A percentile compares a stretch with the other conserved stretches of the same genome.
Evolutionary conservation across 108 stramenopile species (phyloP).

Genomic region (Fistulifera solaris): DNA sequence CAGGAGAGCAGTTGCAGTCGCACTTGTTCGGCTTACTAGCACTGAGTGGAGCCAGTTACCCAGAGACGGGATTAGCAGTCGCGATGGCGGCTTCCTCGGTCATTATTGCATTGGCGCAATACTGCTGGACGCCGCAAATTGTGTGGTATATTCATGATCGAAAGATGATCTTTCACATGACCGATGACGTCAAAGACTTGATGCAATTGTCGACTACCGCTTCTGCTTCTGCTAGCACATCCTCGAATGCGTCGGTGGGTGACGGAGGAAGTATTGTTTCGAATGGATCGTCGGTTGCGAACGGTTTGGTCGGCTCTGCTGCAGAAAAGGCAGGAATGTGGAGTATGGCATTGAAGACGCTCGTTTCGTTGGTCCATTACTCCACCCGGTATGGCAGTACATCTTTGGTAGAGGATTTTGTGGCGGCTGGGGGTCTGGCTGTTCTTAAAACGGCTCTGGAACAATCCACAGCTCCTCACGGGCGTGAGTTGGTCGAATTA

Average conservation of each 20-base stretch:
- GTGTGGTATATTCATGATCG: slow-evolving; percentile 90
- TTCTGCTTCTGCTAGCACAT: not conserved
- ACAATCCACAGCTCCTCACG: slow-evolving; percentile 50
- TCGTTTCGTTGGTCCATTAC: slow-evolving; percentile 62
- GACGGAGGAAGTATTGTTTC: not conserved
- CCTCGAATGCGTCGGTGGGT: slow-evolving; percentile 9
- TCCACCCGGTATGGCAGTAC: slow-evolving; percentile 61
- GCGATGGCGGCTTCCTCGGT: slow-evolving; percentile 78
- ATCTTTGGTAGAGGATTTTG: slow-evolving; percentile 83
- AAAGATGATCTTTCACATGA: slow-evolving; percentile 91
- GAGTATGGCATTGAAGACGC: slow-evolving; percentile 72
- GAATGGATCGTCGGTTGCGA: slow-evolving; percentile 8
- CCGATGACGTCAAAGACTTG: slow-evolving; percentile 88
- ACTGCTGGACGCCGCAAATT: slow-evolving; percentile 71
- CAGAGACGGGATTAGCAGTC: slow-evolving; percentile 74
- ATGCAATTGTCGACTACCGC: slow-evolving; percentile 36
- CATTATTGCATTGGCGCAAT: slow-evolving; percentile 69
- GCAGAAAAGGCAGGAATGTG: slow-evolving; percentile 82
- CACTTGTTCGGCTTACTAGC: slow-evolving; percentile 89
- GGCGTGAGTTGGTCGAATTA: slow-evolving; percentile 70
- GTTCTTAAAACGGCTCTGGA: slow-evolving; percentile 69
- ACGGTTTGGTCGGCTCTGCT: slow-evolving; percentile 50
- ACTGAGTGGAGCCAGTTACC: slow-evolving; percentile 83
- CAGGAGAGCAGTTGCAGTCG: slow-evolving; percentile 87
- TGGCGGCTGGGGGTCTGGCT: slow-evolving; percentile 80